Base-by-base conservation (phyloP, 2,329 filamentous ascomycete species). In the Chalaropsis thielavioides region DNA sequence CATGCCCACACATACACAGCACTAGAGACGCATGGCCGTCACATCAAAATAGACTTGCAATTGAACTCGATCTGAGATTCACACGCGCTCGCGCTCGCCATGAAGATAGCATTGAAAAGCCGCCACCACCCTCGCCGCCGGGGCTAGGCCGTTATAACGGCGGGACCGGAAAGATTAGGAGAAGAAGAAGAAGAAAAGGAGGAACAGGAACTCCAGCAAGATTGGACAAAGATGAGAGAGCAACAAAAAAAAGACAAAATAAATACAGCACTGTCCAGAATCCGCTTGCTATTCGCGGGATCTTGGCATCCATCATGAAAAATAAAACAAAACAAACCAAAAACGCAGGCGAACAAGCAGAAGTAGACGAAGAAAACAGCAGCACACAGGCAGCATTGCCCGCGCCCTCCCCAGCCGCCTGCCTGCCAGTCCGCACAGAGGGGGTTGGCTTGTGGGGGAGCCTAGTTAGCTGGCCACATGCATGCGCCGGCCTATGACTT, bases 241-340 rank as follows among this genome's bases (percentile, higher is more conserved):
- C 4, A n/a, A 11, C 4, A 8, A 8, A 22, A 6, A 27, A 58
- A 58, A 38, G 2, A 58, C 0, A 35, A 3, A 35, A 38, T 38
- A 38, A 10, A 58, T 35, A 58, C 54, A 58, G n/a, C 54, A 58
- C 54, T 58, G 27, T 58, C 54, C 54, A 58, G 54, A 38, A n/a
- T n/a, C 15, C 6, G 15, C 43, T 46, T n/a, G 15, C 43, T 46
- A 17, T 17, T 46, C n/a, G 2, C n/a, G 19, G 15, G 15, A 46
- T 46, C 43, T 2, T 38, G 24, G 54, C 54, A 58, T 58, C 27
- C 54, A 58, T 58, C 54, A 13, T 58, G 6, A 13, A 58, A 38
- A 58, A 58, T 11, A 54, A 17, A 54, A 24, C 19, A 31, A 19
- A n/a, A 58, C 7, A 38, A 38, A 35, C n/a, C 27, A 7, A 35